Evolutionary conservation across 192 early-diverging fungal species (phyloP), one percentile per base, ranked within the genome.

Genomic region (Rhizophagus prolifer): DNA sequence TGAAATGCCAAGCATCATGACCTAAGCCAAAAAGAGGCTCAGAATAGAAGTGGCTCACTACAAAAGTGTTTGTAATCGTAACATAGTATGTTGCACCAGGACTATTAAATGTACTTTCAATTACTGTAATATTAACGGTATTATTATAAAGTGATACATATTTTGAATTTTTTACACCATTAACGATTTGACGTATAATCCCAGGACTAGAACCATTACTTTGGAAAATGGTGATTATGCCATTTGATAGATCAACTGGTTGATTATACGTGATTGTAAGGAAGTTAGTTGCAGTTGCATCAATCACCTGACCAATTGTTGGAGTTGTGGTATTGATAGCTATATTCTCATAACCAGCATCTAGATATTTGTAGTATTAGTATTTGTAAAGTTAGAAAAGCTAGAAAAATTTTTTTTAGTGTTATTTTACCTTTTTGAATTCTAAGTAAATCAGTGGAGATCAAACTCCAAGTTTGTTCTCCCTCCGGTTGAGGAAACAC

Each of bases 201-300:
- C 50, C 47, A 50, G 14, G 16, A 6, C 9, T 4, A 34, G 14
- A 19, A n/a, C 50, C 47, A 50, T 26, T 21, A 16, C 9, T 12
- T 72, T 72, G 70, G 16, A 54, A 58, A n/a, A 72, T 54, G 14
- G 70, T 31, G 31, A 72, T 28, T 21, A 31, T 58, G 13, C 54
- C 47, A 44, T 44, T 14, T 13, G 70, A 34, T 4, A 72, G 14
- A 13, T 50, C 70, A 26, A 72, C 28, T 31, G 14, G 25, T 16
- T 72, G 25, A 26, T 36, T 21, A 58, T 58, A 72, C 28, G 16
- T 58, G 14, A 72, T 50, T 13, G 10, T 31, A 58, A 72, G 46
- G 14, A 25, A 54, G 4, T 25, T 28, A 16, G 25, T 58, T 19
- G 26, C 6, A 4, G 44, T 30, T 31, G 25, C 7, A 58, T 58